Conservation (phyloP, 2,329 filamentous ascomycete genomes). For the Podosphaera fusca region DNA sequence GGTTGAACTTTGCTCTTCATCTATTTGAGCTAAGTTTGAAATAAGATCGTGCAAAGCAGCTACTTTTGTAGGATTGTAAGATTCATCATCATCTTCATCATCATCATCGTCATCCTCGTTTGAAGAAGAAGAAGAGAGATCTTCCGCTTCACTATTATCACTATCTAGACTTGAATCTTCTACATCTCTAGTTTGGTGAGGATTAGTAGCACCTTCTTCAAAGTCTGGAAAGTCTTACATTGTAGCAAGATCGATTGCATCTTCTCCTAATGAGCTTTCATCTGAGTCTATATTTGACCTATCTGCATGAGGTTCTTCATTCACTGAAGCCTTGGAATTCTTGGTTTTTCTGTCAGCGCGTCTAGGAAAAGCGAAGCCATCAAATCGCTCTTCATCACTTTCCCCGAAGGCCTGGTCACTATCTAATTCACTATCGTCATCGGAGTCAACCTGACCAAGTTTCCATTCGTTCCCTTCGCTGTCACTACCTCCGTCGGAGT, state of each 20-base stretch:
- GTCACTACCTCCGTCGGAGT: conserved; percentile 38
- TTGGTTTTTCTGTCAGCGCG: conserved; percentile 28
- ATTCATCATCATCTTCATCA: conserved; percentile 16
- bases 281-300: conserved; percentile 26
- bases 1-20: conserved; percentile 7
- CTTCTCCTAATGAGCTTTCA: conserved; percentile 40
- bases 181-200: conserved; percentile 16
- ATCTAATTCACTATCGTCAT: conserved; percentile 46
- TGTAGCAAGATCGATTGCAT: conserved; percentile 17
- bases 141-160: conserved; percentile 25
- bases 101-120: conserved; percentile 21
- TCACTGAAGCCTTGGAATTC: conserved; percentile 22
- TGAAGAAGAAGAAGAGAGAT: conserved; percentile 27
- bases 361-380: conserved; percentile 41
- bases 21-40: conserved; percentile 30
- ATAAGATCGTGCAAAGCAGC: conserved; percentile 46
- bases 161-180: conserved; percentile 21
- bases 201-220: conserved; percentile 34
- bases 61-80: conserved; percentile 25
- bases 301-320: conserved; percentile 17
- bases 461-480: conserved; percentile 47
- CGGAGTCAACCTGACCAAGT: conserved; percentile 38
- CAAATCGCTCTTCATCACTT: conserved; percentile 48
- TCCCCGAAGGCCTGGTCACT: conserved; percentile 50
- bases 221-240: conserved; percentile 15